Conservation (phyloP, 2,329 filamentous ascomycete genomes). For the Stachybotrys chartarum region DNA sequence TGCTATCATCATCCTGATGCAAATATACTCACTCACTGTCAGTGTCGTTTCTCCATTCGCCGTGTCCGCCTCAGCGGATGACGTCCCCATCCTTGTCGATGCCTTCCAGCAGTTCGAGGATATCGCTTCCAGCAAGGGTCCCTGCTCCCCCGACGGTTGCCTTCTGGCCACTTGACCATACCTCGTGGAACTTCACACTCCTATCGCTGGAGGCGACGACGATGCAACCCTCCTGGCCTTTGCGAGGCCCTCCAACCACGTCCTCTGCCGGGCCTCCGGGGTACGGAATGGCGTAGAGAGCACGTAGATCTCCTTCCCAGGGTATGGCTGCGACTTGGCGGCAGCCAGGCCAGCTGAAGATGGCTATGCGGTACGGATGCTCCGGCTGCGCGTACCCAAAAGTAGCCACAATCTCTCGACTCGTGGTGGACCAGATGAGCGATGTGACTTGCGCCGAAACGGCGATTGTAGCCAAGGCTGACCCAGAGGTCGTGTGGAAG, state of each 20-base stretch:
- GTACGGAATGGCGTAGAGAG: slow-evolving; percentile 82
- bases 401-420: slow-evolving; percentile 83
- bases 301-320: slow-evolving; percentile 72
- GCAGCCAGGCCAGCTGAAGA: slow-evolving; percentile 93
- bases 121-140: slow-evolving; percentile 73
- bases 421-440: slow-evolving; percentile 80
- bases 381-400: slow-evolving; percentile 92
- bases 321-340: slow-evolving; percentile 77
- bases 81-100: slow-evolving; percentile 67
- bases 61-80: slow-evolving; percentile 46
- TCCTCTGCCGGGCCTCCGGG: slow-evolving; percentile 41
- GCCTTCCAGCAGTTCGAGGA: slow-evolving; percentile 74
- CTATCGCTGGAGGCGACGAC: slow-evolving; percentile 89
- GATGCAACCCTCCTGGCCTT: slow-evolving; percentile 52
- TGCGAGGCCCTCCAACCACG: slow-evolving; percentile 13
- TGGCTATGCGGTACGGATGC: slow-evolving; percentile 80
- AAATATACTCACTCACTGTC: not conserved
- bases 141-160: slow-evolving; percentile 45
- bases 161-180: slow-evolving; percentile 67
- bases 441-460: slow-evolving; percentile 91
- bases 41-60: not conserved
- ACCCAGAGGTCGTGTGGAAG: slow-evolving; percentile 78
- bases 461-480: slow-evolving; percentile 80
- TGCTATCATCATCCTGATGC: not conserved
- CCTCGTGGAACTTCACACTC: slow-evolving; percentile 90